phyloP scores from a whole-genome alignment of 108 stramenopile genomes.

The Skeletonema marinoi region DNA sequence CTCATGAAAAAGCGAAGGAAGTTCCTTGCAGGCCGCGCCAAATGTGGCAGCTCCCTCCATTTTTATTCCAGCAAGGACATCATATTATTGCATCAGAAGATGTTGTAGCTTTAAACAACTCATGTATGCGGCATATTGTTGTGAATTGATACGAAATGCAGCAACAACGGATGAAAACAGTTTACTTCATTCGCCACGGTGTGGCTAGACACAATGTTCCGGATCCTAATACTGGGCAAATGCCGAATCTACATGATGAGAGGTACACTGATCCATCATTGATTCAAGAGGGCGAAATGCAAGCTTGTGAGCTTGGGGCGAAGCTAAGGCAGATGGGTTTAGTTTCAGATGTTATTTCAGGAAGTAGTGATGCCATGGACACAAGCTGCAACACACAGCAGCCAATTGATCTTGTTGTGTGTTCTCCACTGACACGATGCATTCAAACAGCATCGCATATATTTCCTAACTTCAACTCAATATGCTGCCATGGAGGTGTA shows the following conservation, averaged over 20 bases:
- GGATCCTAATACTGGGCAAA: constrained; percentile 43
- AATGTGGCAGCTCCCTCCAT: too few relatives aligned
- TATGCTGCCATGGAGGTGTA: constrained; percentile 58
- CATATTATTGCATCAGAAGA: too few relatives aligned
- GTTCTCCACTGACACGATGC: constrained; percentile 72
- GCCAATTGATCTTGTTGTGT: constrained; percentile 48
- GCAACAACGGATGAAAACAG: constrained; percentile 29
- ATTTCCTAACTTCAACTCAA: constrained; percentile 57
- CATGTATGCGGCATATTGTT: too few relatives aligned
- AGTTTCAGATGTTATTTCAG: constrained; percentile 8
- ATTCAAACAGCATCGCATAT: constrained; percentile 70
- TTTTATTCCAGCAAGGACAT: too few relatives aligned
- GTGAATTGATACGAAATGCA: too few relatives aligned
- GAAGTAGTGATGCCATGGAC: constrained; percentile 6
- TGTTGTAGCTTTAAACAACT: too few relatives aligned
- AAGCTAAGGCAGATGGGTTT: constrained; percentile 17
- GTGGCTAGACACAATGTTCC: constrained; percentile 70
- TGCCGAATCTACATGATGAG: constrained; percentile 53
- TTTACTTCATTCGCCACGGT: constrained; percentile 78
- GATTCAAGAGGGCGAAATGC: constrained; percentile 54
- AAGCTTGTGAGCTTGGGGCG: constrained; percentile 53
- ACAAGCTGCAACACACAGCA: not conserved
- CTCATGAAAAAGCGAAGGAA: too few relatives aligned
- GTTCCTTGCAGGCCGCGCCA: too few relatives aligned
- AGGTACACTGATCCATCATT: constrained; percentile 68